Base-by-base conservation (phyloP, 225 moss, liverwort and hornwort genomes). In the Physcomitrellopsis africana region DNA sequence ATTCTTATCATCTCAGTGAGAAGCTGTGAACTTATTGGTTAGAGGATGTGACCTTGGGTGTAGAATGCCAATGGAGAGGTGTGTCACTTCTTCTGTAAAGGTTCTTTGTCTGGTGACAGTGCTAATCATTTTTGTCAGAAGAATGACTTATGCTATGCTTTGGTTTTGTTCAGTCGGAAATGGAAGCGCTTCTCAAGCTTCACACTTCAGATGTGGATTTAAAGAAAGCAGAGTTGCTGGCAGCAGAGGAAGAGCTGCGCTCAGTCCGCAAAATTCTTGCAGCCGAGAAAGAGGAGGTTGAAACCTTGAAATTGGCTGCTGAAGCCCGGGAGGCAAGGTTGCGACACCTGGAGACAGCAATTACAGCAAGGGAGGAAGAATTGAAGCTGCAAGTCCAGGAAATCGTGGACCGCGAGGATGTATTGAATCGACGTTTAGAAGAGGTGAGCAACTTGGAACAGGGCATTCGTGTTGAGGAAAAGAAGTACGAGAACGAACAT, bases 251-350 rank as follows among this genome's bases (percentile, higher is more conserved):
- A 44, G 89, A 92, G 60, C 77, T 93, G 53, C 85, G 83, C 9
- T 66, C 68, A 32, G 82, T 81, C 37, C 93, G 80, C 60, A 74
- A 60, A 56, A 45, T 59, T 41, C 81, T 99, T 70, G 75, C 72
- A 72, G 70, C 53, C n/a, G 94, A 99, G 29, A 86, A 79, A 47
- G 89, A 83, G 71, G 91, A 88, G 60, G 53, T 85, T 26, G 65
- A 27, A 29, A 68, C 60, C 4, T 42, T 85, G 63, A 85, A 58
- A 70, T 63, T 67, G 58, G 78, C 70, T 48, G 67, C 78, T 70
- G 85, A 78, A 70, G 76, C 78, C 17, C 88, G 80, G 18, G 88
- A 88, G 58, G 51, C 56, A n/a, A 82, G 63, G 76, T 70, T 85
- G 73, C 78, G 11, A n/a, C 78, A 70, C 48, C 59, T 88, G 17